These are phyloP conservation scores for Populus pruinosa DNA, from an alignment of 345 rosid species.

Conservation along the genomic window DNA sequence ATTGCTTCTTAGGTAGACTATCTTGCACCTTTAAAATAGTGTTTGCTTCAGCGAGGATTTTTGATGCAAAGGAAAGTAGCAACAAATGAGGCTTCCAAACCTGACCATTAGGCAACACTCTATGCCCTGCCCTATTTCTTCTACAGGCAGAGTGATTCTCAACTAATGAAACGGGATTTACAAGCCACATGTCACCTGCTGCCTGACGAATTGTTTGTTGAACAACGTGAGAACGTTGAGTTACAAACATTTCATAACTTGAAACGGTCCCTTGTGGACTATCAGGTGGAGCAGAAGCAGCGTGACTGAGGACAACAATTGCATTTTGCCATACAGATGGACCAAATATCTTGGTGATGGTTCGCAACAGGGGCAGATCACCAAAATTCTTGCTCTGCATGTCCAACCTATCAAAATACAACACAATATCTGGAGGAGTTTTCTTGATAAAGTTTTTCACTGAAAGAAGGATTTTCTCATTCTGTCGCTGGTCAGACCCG, in stretches of 20 bases:
- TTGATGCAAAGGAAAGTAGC: constrained; percentile 89
- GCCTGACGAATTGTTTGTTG: constrained; percentile 98
- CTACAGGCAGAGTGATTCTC: constrained; percentile 98
- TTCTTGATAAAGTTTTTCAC: constrained; percentile 76
- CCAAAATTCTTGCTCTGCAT: constrained; percentile 91
- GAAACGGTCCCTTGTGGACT: constrained; percentile 92
- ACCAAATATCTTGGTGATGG: constrained; percentile 87
- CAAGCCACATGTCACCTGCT: constrained; percentile 96
- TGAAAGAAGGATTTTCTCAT: constrained; percentile 81
- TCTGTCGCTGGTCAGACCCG: constrained; percentile 84
- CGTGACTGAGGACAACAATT: constrained; percentile 95
- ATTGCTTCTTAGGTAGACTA: constrained; percentile 74
- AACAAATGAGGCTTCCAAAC: constrained; percentile 98
- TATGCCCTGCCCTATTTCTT: constrained; percentile 92
- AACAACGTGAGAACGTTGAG: constrained; percentile 90
- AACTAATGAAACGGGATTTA: constrained; percentile 95
- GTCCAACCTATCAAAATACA: constrained; percentile 95
- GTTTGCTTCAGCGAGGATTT: constrained; percentile 92
- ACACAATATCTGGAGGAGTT: constrained; percentile 88
- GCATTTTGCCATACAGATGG: constrained; percentile 98
- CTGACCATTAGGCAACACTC: constrained; percentile 98
- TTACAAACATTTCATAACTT: constrained; percentile 94
- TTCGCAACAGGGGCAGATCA: constrained; percentile 90
- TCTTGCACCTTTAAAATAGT: constrained; percentile 78
- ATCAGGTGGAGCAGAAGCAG: constrained; percentile 98